phyloP scores from a whole-genome alignment of 257 asterid species.

The Handroanthus guayacan region DNA sequence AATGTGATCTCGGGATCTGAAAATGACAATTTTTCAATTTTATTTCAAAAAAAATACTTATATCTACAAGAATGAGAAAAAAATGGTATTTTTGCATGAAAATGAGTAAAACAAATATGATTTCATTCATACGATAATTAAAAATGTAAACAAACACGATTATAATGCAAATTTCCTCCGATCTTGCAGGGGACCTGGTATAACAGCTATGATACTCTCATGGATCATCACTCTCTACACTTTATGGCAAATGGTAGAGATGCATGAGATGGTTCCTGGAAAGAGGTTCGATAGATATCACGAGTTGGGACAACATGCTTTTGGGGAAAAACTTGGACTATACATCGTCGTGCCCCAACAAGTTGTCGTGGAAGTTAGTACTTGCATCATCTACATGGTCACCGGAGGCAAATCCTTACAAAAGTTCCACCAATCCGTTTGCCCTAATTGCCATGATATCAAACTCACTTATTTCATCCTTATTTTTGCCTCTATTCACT shows the following conservation, averaged over 20 bases:
- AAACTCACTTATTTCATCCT: conserved; percentile 53
- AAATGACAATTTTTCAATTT: too few species aligned
- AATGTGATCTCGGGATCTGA: too few species aligned
- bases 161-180: too few species aligned
- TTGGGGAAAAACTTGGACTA: conserved; percentile 53
- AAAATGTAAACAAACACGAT: too few species aligned
- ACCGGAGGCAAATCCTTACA: conserved; percentile 55
- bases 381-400: conserved; percentile 57
- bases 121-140: too few species aligned
- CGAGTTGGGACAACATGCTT: conserved; percentile 52
- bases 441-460: conserved; percentile 40
- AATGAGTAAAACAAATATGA: too few species aligned
- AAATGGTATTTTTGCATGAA: too few species aligned
- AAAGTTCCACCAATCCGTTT: conserved; percentile 42
- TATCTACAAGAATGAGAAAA: too few species aligned
- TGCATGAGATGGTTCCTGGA: conserved; percentile 57
- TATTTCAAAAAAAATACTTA: too few species aligned
- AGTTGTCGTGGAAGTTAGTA: conserved; percentile 52
- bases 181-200: conserved; percentile 52
- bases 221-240: conserved; percentile 60
- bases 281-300: conserved; percentile 61
- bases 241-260: conserved; percentile 60
- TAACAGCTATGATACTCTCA: conserved; percentile 42
- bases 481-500: conserved; percentile 50
- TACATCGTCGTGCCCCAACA: conserved; percentile 59